Base-by-base conservation (phyloP, 1,284 basidiomycete genomes). In the Sanguinoderma infundibulare region DNA sequence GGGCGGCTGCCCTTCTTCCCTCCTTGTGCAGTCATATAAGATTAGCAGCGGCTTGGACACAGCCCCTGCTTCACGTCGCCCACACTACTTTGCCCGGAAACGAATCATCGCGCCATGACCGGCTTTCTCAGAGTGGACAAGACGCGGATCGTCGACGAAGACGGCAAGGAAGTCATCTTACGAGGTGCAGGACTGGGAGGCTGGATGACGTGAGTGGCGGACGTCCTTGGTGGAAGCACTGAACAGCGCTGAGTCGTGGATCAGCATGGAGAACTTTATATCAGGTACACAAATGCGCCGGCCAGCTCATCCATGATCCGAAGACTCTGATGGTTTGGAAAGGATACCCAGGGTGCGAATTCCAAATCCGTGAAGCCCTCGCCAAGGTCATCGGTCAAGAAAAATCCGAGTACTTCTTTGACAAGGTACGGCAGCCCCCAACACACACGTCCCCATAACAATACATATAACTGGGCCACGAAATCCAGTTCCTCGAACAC, bases 361-460 rank as follows among this genome's bases (percentile, higher is more conserved):
- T 81, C 70, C 85, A 89, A 74, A 87, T 92, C 55, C 86, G 91
- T 35, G 84, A 83, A 15, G 87, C 85, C 1, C 77, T 94, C 20
- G 80, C 81, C 24, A 81, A 86, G n/a, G 83, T 85, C 0, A 74
- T 94, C 24, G 49, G 49, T 2, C 49, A 81, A 59, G 79, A 86
- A 54, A 92, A 90, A 71, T 83, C 89, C 14, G 85, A 85, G 30
- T 89, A 86, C 76, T 93, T 92, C 79, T 94, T 92, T 68, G 88
- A 92, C 75, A 89, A 86, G 78, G 87, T 87, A 64, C 80, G 82
- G 15, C 85, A 49, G 83, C 87, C 64, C 76, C 87, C 61, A 87
- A 89, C 70, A 75, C 89, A 63, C 87, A 90, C 71, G 78, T 84
- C 22, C n/a, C n/a, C n/a, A n/a, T n/a, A n/a, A n/a, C n/a, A n/a